Evolutionary conservation across 192 early-diverging fungal species (phyloP).

Genomic region (Chytriomyces confervae): DNA sequence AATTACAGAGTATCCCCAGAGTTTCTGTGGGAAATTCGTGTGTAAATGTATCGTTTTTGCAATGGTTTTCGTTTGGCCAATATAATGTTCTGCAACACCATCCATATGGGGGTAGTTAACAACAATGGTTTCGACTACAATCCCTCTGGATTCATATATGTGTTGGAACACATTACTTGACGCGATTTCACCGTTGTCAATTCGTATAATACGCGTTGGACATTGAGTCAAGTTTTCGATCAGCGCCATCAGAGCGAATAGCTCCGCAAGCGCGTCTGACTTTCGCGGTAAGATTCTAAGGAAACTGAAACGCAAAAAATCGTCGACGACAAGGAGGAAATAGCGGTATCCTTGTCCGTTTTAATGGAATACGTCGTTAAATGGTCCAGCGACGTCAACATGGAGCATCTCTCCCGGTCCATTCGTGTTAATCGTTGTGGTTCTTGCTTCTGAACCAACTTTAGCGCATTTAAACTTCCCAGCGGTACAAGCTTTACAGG

Average conservation of each 20-base stretch:
- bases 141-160: background rate
- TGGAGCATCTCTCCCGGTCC: constrained; percentile 16
- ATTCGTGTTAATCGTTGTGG: background rate
- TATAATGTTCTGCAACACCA: constrained; percentile 3
- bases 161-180: background rate
- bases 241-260: background rate
- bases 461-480: constrained; percentile 13
- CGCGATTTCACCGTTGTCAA: constrained; percentile 10
- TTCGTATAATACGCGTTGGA: background rate
- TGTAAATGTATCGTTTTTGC: background rate
- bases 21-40: background rate
- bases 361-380: background rate
- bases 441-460: background rate
- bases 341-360: background rate
- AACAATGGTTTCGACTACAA: constrained; percentile 12
- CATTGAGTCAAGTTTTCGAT: background rate
- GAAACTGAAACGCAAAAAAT: constrained; percentile 2
- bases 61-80: background rate
- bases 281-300: background rate
- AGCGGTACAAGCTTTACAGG: background rate
- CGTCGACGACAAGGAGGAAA: constrained; percentile 11
- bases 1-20: background rate
- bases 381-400: background rate
- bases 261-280: background rate
- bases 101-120: constrained; percentile 16